Conservation (phyloP, 2,329 filamentous ascomycete genomes). For the Mariannaea elegans region DNA sequence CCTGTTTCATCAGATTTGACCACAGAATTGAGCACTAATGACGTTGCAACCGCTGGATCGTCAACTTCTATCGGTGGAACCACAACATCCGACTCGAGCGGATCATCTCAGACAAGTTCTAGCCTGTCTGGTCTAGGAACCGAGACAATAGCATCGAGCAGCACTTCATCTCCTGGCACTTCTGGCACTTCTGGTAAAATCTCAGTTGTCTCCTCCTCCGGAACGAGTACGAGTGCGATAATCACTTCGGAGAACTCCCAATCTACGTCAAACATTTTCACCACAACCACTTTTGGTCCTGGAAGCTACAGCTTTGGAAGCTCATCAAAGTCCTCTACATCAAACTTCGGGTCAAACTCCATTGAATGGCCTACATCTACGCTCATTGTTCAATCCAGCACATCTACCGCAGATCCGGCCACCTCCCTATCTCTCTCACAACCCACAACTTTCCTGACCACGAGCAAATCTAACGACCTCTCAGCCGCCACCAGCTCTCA, state of each 20-base stretch:
- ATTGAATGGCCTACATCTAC: constrained; percentile 21
- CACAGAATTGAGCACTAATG: not conserved
- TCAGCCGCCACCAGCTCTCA: constrained; percentile 2
- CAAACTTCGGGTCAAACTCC: not conserved
- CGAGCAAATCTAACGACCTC: constrained; percentile 26
- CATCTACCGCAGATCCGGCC: constrained; percentile 7
- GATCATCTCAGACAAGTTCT: constrained; percentile 2
- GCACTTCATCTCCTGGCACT: not conserved
- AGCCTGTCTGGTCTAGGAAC: constrained; percentile 1
- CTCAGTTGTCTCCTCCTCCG: not conserved
- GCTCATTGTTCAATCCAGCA: constrained; percentile 16
- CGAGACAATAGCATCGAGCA: constrained; percentile 1
- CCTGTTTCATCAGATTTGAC: not conserved
- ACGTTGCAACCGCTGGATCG: not conserved
- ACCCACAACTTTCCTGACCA: constrained; percentile 38
- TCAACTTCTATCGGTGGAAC: not conserved
- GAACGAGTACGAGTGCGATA: not conserved
- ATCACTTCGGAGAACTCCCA: not conserved
- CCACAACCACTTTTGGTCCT: not conserved
- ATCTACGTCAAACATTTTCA: not conserved
- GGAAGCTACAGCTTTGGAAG: constrained; percentile 9
- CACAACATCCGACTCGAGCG: not conserved
- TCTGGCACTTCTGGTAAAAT: not conserved
- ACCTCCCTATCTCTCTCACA: constrained; percentile 14
- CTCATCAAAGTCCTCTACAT: not conserved